A percentile compares a stretch with the other conserved stretches of the same genome.
Evolutionary conservation across 2,329 filamentous ascomycete species (phyloP).

Genomic region (Botrytis squamosa): DNA sequence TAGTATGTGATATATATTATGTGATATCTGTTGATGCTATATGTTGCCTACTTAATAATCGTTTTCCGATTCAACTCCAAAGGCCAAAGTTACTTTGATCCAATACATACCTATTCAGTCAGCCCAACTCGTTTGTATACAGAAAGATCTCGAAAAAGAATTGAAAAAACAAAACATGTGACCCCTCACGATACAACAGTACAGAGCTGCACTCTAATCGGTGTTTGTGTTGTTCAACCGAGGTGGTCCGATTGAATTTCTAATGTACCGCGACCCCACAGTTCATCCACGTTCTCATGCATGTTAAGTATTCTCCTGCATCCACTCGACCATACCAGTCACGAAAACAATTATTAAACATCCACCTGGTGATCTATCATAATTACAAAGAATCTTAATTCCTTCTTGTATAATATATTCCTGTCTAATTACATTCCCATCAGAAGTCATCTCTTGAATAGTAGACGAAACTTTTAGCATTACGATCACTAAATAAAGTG

Average conservation of each 20-base stretch:
- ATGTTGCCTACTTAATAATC: neutral
- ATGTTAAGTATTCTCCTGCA: conserved; percentile 3
- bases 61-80: neutral
- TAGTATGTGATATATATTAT: neutral
- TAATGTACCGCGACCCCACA: conserved; percentile 16
- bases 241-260: conserved; percentile 15
- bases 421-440: conserved; percentile 5
- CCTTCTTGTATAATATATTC: conserved; percentile 20
- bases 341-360: conserved; percentile 9
- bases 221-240: neutral
- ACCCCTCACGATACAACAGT: neutral
- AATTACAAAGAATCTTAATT: conserved; percentile 2
- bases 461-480: neutral
- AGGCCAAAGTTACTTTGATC: neutral
- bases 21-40: neutral
- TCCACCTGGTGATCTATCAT: neutral
- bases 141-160: neutral
- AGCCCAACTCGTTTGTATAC: neutral
- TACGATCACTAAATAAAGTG: neutral
- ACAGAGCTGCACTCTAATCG: neutral
- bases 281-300: neutral
- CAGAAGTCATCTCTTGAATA: neutral
- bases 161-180: neutral
- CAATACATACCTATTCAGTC: neutral
- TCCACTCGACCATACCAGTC: conserved; percentile 9